These are phyloP conservation scores for Actinomortierella ambigua DNA, from an alignment of 371 early-diverging fungal genomes.

Conservation along the genomic window DNA sequence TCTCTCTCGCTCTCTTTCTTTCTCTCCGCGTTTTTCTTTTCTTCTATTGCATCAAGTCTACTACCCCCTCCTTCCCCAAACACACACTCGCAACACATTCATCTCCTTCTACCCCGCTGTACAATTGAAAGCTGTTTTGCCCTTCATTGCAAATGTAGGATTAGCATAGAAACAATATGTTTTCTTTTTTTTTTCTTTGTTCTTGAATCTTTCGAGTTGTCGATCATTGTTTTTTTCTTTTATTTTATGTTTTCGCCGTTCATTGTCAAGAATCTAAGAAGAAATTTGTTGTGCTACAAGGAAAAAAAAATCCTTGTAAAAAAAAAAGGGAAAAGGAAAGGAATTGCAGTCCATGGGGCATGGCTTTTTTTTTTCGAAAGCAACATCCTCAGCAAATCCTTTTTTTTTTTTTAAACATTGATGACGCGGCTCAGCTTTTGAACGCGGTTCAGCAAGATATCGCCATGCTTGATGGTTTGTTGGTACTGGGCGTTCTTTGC, in stretches of 20 bases:
- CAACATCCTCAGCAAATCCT: neutral
- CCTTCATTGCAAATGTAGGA: no score
- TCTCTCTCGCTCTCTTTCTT: no score
- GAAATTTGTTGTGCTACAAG: slow-evolving; percentile 5
- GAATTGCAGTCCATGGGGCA: no score
- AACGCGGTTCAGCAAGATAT: slow-evolving; percentile 91
- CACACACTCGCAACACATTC: no score
- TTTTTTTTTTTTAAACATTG: slow-evolving; percentile 59
- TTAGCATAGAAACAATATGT: no score
- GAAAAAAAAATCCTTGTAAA: neutral
- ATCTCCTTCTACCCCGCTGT: no score
- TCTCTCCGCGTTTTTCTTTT: no score
- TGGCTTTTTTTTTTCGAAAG: no score
- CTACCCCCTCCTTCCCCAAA: no score
- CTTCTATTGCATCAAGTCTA: no score
- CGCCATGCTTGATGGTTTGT: slow-evolving; percentile 95
- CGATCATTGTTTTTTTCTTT: neutral
- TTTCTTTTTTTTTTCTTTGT: neutral
- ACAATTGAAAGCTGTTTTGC: no score
- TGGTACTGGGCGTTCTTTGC: slow-evolving; percentile 97
- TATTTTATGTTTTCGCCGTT: neutral
- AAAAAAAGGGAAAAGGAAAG: no score
- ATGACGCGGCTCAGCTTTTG: slow-evolving; percentile 96
- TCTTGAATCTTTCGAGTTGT: neutral
- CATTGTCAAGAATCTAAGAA: neutral